Evolutionary conservation across 2,329 filamentous ascomycete genomes (phyloP), one percentile per base, ranked within the genome.

Genomic region (Trichoderma sp.): DNA sequence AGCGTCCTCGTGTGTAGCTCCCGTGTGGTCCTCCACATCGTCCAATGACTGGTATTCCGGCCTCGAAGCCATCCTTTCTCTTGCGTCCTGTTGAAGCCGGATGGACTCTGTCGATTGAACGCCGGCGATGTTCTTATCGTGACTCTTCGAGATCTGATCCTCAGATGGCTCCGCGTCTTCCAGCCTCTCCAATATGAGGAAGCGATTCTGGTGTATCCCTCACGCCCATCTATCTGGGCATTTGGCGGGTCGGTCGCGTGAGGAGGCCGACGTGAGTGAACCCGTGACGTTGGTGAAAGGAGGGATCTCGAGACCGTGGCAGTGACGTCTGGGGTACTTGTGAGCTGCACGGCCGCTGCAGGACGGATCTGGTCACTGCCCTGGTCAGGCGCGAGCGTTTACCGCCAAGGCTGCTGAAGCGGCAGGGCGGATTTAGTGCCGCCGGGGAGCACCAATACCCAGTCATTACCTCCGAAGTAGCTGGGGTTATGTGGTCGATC

Each of bases 11-110:
- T 58, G 30, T 19, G 62, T 28, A 21, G 54, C 62, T 12, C 12
- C 19, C 26, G 28, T 26, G 14, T 41, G 21, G 17, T 66, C 59
- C 30, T 62, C 64, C 26, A 28, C 52, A 19, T 63, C 69, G 14
- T 68, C 72, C 59, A 78, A 70, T 39, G 76, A 75, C 64, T 74
- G 72, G 65, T 78, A 78, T 5, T 64, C 62, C 19, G 55, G 21
- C 24, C 62, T 64, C 19, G 54, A 41, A 12, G 61, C 61, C 61
- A 64, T 63, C 0, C 0, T 19, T 21, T 3, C 12, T 51, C 5
- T 34, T 34, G 10, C 12, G 6, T 34, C 19, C 21, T 15, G 58
- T 21, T 4, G 17, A 1, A 7, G 0, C 26, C 26, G 55, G 19
- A 7, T 2, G 21, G 52, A 15, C 15, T 30, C 17, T 9, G 21